Percentiles rank a stretch among this genome's conserved stretches.
Conservation (phyloP, 2,329 filamentous ascomycete species). For the Magnaporthiopsis poae region DNA sequence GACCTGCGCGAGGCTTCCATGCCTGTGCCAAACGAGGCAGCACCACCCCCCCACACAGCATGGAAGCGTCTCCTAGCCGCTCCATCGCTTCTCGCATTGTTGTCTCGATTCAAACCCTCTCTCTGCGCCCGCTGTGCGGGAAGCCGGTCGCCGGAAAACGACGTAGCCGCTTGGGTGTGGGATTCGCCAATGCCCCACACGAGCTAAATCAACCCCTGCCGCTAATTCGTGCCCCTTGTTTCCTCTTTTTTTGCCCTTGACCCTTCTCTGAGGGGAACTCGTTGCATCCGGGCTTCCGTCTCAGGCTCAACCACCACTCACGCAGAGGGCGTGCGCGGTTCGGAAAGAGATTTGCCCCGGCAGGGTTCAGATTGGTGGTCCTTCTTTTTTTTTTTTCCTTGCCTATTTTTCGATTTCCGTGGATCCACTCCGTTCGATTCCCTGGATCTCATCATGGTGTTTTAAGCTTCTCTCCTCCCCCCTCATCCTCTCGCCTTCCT, state of each 20-base stretch:
- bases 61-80: not conserved
- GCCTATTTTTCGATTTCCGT: not conserved
- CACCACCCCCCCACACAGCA: not conserved
- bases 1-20: not conserved
- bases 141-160: slow-evolving; percentile 4
- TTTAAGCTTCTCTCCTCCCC: slow-evolving; percentile 19
- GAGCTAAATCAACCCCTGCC: slow-evolving; percentile 4
- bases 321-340: not conserved
- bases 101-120: slow-evolving; percentile 3
- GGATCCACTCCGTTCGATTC: slow-evolving; percentile 7
- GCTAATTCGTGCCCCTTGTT: not conserved
- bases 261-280: not conserved
- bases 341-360: not conserved
- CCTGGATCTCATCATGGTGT: slow-evolving; percentile 15
- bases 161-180: slow-evolving; percentile 6
- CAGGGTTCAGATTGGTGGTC: not conserved
- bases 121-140: not conserved
- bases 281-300: slow-evolving; percentile 8
- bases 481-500: slow-evolving; percentile 14
- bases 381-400: slow-evolving; percentile 6
- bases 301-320: not conserved
- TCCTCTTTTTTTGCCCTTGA: not conserved
- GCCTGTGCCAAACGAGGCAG: too few species aligned
- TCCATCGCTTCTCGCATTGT: not conserved
- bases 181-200: slow-evolving; percentile 1